phyloP scores from a whole-genome alignment of 768 basidiomycete genomes.

The Serendipita vermifera region DNA sequence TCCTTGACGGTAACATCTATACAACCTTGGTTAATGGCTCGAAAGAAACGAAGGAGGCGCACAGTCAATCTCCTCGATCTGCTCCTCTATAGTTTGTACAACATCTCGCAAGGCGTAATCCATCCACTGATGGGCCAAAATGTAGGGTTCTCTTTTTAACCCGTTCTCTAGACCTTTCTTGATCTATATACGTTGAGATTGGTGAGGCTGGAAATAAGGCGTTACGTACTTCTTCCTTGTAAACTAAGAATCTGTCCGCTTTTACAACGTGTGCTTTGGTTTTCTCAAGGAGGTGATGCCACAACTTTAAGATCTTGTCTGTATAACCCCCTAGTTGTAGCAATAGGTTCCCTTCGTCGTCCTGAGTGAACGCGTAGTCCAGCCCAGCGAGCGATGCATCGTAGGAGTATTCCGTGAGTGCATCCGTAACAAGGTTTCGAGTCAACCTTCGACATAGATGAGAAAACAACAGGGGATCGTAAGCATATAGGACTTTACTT shows the following conservation, averaged over 20 bases:
- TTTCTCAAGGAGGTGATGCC: slow-evolving; percentile 56
- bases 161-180: slow-evolving; percentile 77
- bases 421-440: slow-evolving; percentile 74
- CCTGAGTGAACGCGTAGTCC: slow-evolving; percentile 49
- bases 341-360: slow-evolving; percentile 46
- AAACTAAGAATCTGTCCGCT: slow-evolving; percentile 60
- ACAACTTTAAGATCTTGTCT: slow-evolving; percentile 61
- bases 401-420: slow-evolving; percentile 81
- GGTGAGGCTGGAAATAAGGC: neutral
- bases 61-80: slow-evolving; percentile 62
- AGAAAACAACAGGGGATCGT: neutral
- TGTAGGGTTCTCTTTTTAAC: slow-evolving; percentile 70
- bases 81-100: slow-evolving; percentile 67
- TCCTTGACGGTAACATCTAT: slow-evolving; percentile 62
- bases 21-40: neutral
- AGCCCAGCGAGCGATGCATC: slow-evolving; percentile 88
- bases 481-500: slow-evolving; percentile 33
- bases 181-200: slow-evolving; percentile 31
- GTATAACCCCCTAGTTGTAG: slow-evolving; percentile 75
- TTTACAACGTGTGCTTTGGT: slow-evolving; percentile 50
- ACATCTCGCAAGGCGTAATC: slow-evolving; percentile 57
- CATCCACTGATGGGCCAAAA: slow-evolving; percentile 61
- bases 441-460: slow-evolving; percentile 20
- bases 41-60: slow-evolving; percentile 22
- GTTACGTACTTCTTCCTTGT: slow-evolving; percentile 62